Base-by-base conservation (phyloP, 2,329 filamentous ascomycete species). In the Fusarium concolor region DNA sequence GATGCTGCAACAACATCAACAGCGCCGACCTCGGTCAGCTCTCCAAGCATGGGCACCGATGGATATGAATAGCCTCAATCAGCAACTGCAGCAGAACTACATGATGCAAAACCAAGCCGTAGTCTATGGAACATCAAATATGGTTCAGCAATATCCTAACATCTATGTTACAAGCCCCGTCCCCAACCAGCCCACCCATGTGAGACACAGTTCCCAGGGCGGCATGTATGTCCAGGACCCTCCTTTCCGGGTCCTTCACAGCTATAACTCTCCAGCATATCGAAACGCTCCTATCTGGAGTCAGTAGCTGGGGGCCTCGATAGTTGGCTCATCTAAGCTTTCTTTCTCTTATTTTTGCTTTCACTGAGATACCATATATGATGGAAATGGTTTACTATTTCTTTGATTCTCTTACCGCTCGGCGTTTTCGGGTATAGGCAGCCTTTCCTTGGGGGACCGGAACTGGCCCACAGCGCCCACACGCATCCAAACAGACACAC, bases 191-290 rank as follows among this genome's bases (percentile, higher is more conserved):
- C 31, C 41, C 3, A 37, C 20, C 20, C 70, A 74, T 46, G 41
- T 62, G 45, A 60, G 64, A 35, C 47, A 59, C 18, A 45, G 29
- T 43, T 70, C 67, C 6, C 67, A 72, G 38, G 62, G 73, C 12
- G 52, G 62, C 5, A 43, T 58, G 35, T 47, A 66, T 15, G 51
- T 53, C 14, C 70, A 68, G 46, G 68, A 76, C 29, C 74, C 76
- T 14, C 84, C 83, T 10, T 87, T 84, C 62, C 83, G 85, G 2
- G 79, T 87, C 12, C 76, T 87, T 10, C 86, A 88, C 75, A 87
- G 85, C 75, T 87, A 88, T 69, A 86, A 87, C 71, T 86, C 86
- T 6, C 85, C 86, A 7, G 84, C 86, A 8, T 88, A 88, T 69
- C 81, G 81, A 28, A 80, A 84, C 35, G 82, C 79, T 5, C 86